These are phyloP conservation scores for Smittium mucronatum DNA, from an alignment of 371 early-diverging fungal genomes.

Conservation along the genomic window DNA sequence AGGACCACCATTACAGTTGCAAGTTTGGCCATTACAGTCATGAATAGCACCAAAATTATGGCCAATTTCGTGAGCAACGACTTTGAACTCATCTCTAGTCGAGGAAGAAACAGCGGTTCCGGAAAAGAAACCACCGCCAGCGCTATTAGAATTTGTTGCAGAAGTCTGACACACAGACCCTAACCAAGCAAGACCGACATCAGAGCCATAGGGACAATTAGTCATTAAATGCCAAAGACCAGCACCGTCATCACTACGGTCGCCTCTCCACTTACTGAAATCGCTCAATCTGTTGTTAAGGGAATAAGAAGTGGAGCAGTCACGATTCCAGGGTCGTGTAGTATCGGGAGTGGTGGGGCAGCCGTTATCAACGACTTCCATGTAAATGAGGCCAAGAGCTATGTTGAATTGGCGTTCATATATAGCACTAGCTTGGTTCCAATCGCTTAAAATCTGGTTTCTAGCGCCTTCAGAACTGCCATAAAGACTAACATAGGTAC, in stretches of 20 bases:
- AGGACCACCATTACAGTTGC: constrained; percentile 39
- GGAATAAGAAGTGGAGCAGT: constrained; percentile 52
- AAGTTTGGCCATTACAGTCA: constrained; percentile 34
- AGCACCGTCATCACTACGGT: constrained; percentile 47
- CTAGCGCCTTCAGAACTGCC: constrained; percentile 41
- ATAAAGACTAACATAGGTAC: constrained; percentile 51
- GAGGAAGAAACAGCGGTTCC: constrained; percentile 83
- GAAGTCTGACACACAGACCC: constrained; percentile 53
- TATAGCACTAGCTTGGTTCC: constrained; percentile 62
- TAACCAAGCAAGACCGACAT: constrained; percentile 91
- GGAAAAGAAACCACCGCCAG: constrained; percentile 36
- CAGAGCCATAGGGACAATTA: constrained; percentile 66
- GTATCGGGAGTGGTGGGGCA: constrained; percentile 38
- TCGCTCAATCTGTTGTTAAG: constrained; percentile 72
- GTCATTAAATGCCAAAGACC: constrained; percentile 94
- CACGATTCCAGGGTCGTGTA: constrained; percentile 59
- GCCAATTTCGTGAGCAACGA: constrained; percentile 90
- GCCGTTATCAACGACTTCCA: constrained; percentile 46
- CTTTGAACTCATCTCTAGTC: constrained; percentile 80
- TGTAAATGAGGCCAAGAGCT: constrained; percentile 65
- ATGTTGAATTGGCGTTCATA: constrained; percentile 89
- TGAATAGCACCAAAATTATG: constrained; percentile 68
- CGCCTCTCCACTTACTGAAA: constrained; percentile 81
- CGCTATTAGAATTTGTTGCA: constrained; percentile 30
- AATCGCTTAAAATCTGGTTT: constrained; percentile 55